A percentile compares a stretch with the other conserved stretches of the same genome.
Conservation (phyloP, 371 early-diverging fungal genomes). For the Syncephalastrum racemosum region DNA sequence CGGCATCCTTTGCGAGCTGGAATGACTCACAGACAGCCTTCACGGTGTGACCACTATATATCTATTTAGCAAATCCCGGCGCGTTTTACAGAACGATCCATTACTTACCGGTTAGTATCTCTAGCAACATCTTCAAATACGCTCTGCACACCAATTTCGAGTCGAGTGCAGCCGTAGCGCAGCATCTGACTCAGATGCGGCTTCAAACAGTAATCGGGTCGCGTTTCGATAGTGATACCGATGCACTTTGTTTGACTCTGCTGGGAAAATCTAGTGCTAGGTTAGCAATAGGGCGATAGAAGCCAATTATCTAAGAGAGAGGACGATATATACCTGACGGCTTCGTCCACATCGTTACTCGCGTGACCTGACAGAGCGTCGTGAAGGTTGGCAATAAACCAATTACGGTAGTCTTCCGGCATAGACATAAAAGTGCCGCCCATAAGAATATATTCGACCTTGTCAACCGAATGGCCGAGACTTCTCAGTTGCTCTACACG, state of each 20-base stretch:
- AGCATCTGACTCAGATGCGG: slow-evolving; percentile 99
- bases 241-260: slow-evolving; percentile 98
- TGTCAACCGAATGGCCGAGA: slow-evolving; percentile 98
- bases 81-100: background rate
- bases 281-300: background rate
- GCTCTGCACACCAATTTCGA: slow-evolving; percentile 99
- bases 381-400: slow-evolving; percentile 98
- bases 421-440: slow-evolving; percentile 99
- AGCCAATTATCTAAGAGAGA: background rate
- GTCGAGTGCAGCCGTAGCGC: slow-evolving; percentile 98
- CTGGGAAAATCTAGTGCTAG: slow-evolving; percentile 75
- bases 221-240: slow-evolving; percentile 99
- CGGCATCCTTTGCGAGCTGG: slow-evolving; percentile 98
- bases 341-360: slow-evolving; percentile 94
- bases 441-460: slow-evolving; percentile 99
- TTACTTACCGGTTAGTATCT: slow-evolving; percentile 90
- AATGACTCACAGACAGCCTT: slow-evolving; percentile 97
- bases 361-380: slow-evolving; percentile 97
- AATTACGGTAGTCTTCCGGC: slow-evolving; percentile 93
- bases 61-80: background rate
- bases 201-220: slow-evolving; percentile 99
- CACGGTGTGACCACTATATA: slow-evolving; percentile 95
- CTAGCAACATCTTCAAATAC: slow-evolving; percentile 99
- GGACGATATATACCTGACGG: slow-evolving; percentile 65
- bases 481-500: slow-evolving; percentile 95